Conservation (phyloP, 1,284 basidiomycete species). For the Waitea zeae region DNA sequence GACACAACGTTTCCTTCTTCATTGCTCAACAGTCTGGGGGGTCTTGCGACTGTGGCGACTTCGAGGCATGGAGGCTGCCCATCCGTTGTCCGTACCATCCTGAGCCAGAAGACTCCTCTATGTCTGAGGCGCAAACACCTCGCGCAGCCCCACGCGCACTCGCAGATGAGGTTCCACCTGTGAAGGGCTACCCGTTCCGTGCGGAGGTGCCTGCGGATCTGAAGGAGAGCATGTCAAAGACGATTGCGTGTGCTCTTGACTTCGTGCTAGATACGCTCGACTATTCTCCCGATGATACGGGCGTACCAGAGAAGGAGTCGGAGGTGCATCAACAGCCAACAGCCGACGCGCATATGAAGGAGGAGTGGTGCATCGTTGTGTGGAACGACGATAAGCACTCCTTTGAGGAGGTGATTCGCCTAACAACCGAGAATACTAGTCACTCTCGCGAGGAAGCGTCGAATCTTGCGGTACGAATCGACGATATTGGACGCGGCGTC, state of each 20-base stretch:
- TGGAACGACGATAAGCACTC: constrained; percentile 99
- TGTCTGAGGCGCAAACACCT: neutral
- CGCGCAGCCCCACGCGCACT: constrained; percentile 9
- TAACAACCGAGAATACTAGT: constrained; percentile 54
- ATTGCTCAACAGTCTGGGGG: constrained; percentile 81
- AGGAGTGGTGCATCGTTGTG: constrained; percentile 73
- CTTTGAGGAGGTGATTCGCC: constrained; percentile 75
- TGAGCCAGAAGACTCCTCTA: constrained; percentile 8
- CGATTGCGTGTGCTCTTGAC: constrained; percentile 65
- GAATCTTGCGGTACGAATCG: constrained; percentile 51
- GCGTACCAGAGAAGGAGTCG: constrained; percentile 48
- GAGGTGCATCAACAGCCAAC: constrained; percentile 59
- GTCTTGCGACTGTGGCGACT: constrained; percentile 87
- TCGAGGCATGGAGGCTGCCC: constrained; percentile 62
- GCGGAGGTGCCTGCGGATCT: constrained; percentile 43
- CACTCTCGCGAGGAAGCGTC: constrained; percentile 45
- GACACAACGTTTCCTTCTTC: constrained; percentile 84
- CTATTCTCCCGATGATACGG: constrained; percentile 67
- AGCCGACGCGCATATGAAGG: constrained; percentile 47
- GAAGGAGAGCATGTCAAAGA: constrained; percentile 52
- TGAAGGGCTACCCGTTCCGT: constrained; percentile 39
- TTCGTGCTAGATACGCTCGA: constrained; percentile 79
- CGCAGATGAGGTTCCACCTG: constrained; percentile 34
- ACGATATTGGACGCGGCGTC: constrained; percentile 76
- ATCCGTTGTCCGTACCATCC: constrained; percentile 60